Conservation (phyloP, 345 rosid genomes). For the Lepidium sativum region DNA sequence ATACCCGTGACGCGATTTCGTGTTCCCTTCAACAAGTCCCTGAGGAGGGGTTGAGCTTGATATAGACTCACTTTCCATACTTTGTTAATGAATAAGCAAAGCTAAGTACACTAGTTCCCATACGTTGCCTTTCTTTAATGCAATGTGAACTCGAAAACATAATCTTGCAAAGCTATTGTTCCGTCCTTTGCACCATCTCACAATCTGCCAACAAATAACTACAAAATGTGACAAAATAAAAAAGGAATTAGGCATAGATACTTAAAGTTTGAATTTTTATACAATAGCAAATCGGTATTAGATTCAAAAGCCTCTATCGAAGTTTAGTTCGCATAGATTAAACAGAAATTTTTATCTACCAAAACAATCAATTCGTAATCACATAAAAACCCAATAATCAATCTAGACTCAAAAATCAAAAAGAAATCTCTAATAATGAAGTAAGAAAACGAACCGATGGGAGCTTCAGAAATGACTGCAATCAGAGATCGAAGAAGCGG, state of each 20-base stretch:
- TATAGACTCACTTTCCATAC: slow-evolving; percentile 67
- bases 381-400: neutral
- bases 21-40: slow-evolving; percentile 41
- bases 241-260: neutral
- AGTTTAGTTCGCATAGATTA: neutral
- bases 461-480: slow-evolving; percentile 24
- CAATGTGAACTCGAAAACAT: slow-evolving; percentile 49
- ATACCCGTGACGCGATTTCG: slow-evolving; percentile 76
- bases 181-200: slow-evolving; percentile 22
- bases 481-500: neutral
- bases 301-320: neutral
- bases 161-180: slow-evolving; percentile 19
- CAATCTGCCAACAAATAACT: slow-evolving; percentile 15
- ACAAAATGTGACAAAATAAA: neutral
- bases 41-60: slow-evolving; percentile 42
- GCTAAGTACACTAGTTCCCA: slow-evolving; percentile 48
- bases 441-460: slow-evolving; percentile 27
- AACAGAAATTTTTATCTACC: neutral
- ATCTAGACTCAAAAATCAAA: slow-evolving; percentile 17
- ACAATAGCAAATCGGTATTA: neutral
- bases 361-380: no score
- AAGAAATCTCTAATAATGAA: neutral
- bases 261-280: neutral
- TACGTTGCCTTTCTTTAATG: slow-evolving; percentile 35
- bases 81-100: slow-evolving; percentile 33